Percentiles rank a stretch among this genome's conserved stretches.
These are phyloP conservation scores for Croton setiger DNA, from an alignment of 441 rosid genomes.

Conservation along the genomic window DNA sequence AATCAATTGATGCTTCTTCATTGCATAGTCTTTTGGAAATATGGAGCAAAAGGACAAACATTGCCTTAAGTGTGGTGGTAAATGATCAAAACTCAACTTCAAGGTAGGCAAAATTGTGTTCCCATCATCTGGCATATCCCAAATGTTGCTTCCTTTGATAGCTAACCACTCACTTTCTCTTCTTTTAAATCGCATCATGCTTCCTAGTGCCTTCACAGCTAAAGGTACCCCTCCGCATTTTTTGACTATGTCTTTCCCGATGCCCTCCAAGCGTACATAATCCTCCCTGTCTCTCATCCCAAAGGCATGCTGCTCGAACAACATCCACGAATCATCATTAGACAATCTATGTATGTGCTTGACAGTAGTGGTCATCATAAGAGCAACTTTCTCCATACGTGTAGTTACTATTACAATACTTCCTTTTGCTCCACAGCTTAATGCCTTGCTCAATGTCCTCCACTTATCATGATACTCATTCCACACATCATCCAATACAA, in stretches of 20 bases:
- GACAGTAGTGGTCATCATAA: slow-evolving; percentile 11
- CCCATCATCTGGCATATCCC: slow-evolving; percentile 12
- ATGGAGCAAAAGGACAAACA: slow-evolving; percentile 10
- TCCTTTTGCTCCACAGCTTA: slow-evolving; percentile 5
- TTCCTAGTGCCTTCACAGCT: slow-evolving; percentile 31
- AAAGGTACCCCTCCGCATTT: slow-evolving; percentile 26
- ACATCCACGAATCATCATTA: not conserved
- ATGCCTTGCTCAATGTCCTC: not conserved
- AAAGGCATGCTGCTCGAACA: slow-evolving; percentile 8
- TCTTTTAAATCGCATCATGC: slow-evolving; percentile 11
- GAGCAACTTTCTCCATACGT: slow-evolving; percentile 14
- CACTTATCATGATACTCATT: slow-evolving; percentile 17
- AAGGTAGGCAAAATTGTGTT: not conserved
- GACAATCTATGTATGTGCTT: not conserved
- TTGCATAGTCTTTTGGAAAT: slow-evolving; percentile 2
- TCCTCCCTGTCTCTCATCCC: not conserved
- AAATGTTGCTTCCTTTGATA: slow-evolving; percentile 6
- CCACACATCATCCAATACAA: slow-evolving; percentile 32
- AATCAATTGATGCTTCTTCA: not conserved
- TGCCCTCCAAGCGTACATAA: not conserved
- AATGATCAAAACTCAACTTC: slow-evolving; percentile 11
- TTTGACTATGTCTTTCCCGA: slow-evolving; percentile 17
- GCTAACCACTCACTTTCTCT: slow-evolving; percentile 7
- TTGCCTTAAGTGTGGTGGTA: slow-evolving; percentile 1
- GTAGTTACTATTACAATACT: slow-evolving; percentile 17